These are phyloP conservation scores for Microbotryum scabiosae DNA, from an alignment of 1,284 basidiomycete genomes.

Conservation along the genomic window DNA sequence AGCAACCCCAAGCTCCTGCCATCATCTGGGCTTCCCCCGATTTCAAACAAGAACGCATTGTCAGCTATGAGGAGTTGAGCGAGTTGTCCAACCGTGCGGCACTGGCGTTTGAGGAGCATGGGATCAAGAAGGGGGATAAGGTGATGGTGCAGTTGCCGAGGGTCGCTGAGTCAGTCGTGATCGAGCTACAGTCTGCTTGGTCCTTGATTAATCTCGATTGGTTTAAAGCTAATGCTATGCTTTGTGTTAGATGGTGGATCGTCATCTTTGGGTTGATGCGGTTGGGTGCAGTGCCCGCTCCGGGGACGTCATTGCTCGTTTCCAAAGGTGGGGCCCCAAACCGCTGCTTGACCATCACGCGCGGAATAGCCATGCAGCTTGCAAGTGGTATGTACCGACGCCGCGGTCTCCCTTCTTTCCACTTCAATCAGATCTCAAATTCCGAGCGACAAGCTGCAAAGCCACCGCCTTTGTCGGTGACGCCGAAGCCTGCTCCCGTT, in stretches of 20 bases:
- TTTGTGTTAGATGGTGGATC: constrained; percentile 17
- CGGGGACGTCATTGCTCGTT: constrained; percentile 27
- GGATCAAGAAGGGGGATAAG: constrained; percentile 28
- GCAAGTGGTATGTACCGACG: neutral
- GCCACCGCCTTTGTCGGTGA: constrained; percentile 27
- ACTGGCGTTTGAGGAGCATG: constrained; percentile 8
- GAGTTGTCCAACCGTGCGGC: constrained; percentile 17
- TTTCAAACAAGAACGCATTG: constrained; percentile 10
- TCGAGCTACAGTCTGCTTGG: neutral
- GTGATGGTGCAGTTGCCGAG: constrained; percentile 6
- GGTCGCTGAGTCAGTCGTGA: constrained; percentile 2
- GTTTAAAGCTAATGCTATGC: neutral
- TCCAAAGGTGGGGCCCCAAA: constrained; percentile 17
- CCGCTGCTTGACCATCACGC: neutral
- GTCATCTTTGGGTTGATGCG: constrained; percentile 20
- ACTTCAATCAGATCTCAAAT: constrained; percentile 18
- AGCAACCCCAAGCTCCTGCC: constrained; percentile 8
- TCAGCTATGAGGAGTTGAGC: constrained; percentile 14
- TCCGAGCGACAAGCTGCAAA: constrained; percentile 12
- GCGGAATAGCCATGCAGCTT: neutral
- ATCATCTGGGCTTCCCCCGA: constrained; percentile 23
- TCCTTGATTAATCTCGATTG: neutral
- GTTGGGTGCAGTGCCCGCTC: constrained; percentile 21
- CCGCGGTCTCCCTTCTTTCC: neutral
- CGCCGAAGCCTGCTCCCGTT: constrained; percentile 6